phyloP scores from a whole-genome alignment of 2,329 filamentous ascomycete genomes.

The Trichophyton rubrum region DNA sequence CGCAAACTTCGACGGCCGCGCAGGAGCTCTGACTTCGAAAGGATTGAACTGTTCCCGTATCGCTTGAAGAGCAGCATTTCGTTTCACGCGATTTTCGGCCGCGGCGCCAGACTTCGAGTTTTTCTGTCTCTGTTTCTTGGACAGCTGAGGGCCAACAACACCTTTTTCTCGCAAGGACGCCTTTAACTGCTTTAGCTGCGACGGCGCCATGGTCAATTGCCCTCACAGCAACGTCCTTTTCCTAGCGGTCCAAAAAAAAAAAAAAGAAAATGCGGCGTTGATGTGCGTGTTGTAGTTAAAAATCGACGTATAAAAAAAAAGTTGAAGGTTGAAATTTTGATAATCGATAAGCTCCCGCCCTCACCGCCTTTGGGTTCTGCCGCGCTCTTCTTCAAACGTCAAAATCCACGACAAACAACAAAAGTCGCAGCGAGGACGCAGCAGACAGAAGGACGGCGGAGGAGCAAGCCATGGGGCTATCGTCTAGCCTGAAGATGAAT shows the following conservation, averaged over 20 bases:
- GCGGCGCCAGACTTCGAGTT: constrained; percentile 53
- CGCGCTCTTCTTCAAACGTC: not conserved
- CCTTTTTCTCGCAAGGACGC: constrained; percentile 79
- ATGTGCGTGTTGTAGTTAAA: not conserved
- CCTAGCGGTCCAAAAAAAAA: not conserved
- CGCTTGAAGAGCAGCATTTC: constrained; percentile 62
- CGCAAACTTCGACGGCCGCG: constrained; percentile 70
- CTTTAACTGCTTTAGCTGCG: constrained; percentile 92
- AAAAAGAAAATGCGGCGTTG: not conserved
- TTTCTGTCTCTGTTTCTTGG: constrained; percentile 84
- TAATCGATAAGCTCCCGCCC: not conserved
- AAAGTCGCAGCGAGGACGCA: no score
- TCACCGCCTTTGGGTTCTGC: constrained; percentile 3
- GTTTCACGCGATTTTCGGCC: constrained; percentile 62
- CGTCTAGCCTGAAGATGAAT: not conserved
- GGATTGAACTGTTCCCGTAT: constrained; percentile 97
- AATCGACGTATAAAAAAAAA: not conserved
- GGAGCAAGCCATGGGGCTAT: not conserved
- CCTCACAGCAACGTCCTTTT: not conserved
- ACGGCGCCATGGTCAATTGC: constrained; percentile 62
- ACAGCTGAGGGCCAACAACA: constrained; percentile 80
- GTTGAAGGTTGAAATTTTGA: not conserved
- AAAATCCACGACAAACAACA: not conserved
- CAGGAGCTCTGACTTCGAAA: constrained; percentile 78
- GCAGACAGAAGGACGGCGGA: not conserved